A percentile compares a stretch with the other conserved stretches of the same genome.
Evolutionary conservation across 352 stramenopile species (phyloP).

Genomic region (Thraustochytrium striatum): DNA sequence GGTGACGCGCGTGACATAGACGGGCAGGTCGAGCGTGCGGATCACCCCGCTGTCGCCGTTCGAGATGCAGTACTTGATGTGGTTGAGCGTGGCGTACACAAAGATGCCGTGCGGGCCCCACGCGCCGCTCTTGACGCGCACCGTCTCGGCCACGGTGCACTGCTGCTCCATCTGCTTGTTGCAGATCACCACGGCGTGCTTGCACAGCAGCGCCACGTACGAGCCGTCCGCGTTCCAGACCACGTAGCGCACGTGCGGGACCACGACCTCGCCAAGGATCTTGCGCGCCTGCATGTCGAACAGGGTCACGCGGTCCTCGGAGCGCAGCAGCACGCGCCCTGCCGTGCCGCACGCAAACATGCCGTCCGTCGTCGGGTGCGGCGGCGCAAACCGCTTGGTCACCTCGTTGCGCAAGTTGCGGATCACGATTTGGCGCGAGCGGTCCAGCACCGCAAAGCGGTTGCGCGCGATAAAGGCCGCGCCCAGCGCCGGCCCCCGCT

Average conservation of each 20-base stretch:
- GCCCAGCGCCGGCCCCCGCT: conserved; percentile 84
- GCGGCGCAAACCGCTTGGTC: conserved; percentile 93
- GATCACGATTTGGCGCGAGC: conserved; percentile 87
- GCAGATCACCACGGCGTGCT: conserved; percentile 93
- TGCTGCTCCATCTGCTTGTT: conserved; percentile 96
- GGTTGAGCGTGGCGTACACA: conserved; percentile 94
- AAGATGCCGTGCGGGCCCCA: conserved; percentile 93
- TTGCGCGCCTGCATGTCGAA: conserved; percentile 96
- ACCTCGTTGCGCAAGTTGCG: conserved; percentile 99
- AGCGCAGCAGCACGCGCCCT: conserved; percentile 92
- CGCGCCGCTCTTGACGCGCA: conserved; percentile 87
- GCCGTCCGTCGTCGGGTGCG: conserved; percentile 84
- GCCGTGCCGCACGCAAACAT: conserved; percentile 92
- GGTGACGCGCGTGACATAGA: conserved; percentile 92
- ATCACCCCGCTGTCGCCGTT: conserved; percentile 94
- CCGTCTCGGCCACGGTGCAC: conserved; percentile 92
- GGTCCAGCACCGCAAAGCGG: conserved; percentile 93
- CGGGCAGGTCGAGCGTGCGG: conserved; percentile 90
- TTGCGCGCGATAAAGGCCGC: conserved; percentile 95
- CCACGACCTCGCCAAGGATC: conserved; percentile 90
- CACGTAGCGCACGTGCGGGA: conserved; percentile 94
- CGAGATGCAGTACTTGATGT: conserved; percentile 85
- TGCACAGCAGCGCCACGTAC: conserved; percentile 93
- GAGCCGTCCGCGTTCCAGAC: conserved; percentile 93
- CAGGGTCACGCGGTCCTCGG: conserved; percentile 93